Conservation (phyloP, 2,329 filamentous ascomycete genomes). For the Teratosphaeria pseudoeucalypti region DNA sequence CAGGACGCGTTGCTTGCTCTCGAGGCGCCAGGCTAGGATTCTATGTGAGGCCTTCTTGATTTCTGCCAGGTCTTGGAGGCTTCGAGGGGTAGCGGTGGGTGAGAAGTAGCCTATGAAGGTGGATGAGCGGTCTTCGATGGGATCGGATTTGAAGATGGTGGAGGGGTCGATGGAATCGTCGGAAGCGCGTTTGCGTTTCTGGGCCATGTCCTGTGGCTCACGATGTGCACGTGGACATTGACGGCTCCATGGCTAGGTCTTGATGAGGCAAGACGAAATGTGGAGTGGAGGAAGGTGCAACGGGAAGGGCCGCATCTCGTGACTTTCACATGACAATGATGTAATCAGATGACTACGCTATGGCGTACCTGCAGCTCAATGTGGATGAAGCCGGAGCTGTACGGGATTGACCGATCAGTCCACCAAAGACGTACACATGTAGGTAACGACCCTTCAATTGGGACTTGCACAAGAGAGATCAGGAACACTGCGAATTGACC, state of each 20-base stretch:
- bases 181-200: slow-evolving; percentile 18
- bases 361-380: background rate
- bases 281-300: background rate
- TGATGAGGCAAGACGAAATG: background rate
- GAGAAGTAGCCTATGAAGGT: slow-evolving; percentile 43
- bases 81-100: slow-evolving; percentile 29
- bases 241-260: background rate
- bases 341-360: background rate
- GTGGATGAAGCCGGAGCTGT: background rate
- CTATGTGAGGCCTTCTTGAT: slow-evolving; percentile 39
- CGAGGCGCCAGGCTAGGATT: slow-evolving; percentile 41
- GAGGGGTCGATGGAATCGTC: slow-evolving; percentile 26
- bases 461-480: background rate
- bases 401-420: background rate
- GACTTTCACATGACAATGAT: background rate
- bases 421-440: background rate
- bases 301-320: background rate
- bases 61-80: slow-evolving; percentile 35
- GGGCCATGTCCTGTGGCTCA: slow-evolving; percentile 10
- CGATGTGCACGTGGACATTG: background rate
- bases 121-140: slow-evolving; percentile 41
- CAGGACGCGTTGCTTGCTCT: slow-evolving; percentile 38
- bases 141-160: slow-evolving; percentile 34
- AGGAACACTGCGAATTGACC: background rate
- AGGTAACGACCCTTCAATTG: too few species aligned